Evolutionary conservation across 2,329 filamentous ascomycete species (phyloP).

Genomic region (Fusarium sp.): DNA sequence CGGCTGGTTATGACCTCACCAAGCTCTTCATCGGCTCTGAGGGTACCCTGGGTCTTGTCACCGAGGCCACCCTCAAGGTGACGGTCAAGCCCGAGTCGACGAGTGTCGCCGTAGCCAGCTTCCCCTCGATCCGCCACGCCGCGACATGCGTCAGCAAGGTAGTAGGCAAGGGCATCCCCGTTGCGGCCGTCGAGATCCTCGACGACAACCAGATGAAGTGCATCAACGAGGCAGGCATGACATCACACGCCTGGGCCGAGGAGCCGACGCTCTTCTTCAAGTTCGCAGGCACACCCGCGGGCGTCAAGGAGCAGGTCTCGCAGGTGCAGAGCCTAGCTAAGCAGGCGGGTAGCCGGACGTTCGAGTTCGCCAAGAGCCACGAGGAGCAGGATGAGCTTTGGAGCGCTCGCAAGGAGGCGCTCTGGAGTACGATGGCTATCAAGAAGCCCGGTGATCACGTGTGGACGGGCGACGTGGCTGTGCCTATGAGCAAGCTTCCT

Average conservation of each 20-base stretch:
- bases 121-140: constrained; percentile 72
- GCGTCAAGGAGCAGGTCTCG: constrained; percentile 82
- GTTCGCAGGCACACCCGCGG: constrained; percentile 76
- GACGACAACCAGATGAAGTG: constrained; percentile 90
- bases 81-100: constrained; percentile 83
- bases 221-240: constrained; percentile 75
- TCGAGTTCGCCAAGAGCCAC: constrained; percentile 80
- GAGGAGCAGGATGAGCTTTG: constrained; percentile 83
- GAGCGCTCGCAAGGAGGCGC: constrained; percentile 85
- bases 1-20: constrained; percentile 91
- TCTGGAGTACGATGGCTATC: constrained; percentile 83
- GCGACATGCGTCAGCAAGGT: constrained; percentile 85
- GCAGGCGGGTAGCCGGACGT: constrained; percentile 71
- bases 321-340: constrained; percentile 75
- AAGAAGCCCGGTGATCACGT: constrained; percentile 76
- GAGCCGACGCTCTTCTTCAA: constrained; percentile 87
- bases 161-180: constrained; percentile 82
- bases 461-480: constrained; percentile 89
- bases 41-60: constrained; percentile 90
- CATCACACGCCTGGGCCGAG: constrained; percentile 76
- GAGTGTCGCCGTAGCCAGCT: constrained; percentile 80
- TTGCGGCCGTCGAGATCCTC: constrained; percentile 92
- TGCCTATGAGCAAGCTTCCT: constrained; percentile 80
- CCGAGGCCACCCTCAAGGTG: constrained; percentile 89
- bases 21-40: constrained; percentile 91